Base-by-base conservation (phyloP, 2,329 filamentous ascomycete genomes). In the Thielaviopsis euricoi region DNA sequence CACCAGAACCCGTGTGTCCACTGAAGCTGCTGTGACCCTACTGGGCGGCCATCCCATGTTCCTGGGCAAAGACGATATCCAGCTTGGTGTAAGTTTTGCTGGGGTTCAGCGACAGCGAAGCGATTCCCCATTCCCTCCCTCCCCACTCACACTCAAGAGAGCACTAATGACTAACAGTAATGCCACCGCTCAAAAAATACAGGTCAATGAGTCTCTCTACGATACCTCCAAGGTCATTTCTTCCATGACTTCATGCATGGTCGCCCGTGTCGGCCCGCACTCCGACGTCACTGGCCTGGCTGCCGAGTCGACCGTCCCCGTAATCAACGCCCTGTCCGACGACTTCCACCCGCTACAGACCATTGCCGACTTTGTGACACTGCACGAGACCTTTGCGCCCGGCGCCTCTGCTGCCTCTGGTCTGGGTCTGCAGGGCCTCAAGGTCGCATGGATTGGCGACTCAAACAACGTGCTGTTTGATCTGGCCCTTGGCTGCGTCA, bases 391-490 rank as follows among this genome's bases (percentile, higher is more conserved):
- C 1, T 89, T 90, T 69, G 62, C 63, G 1, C 65, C 67, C 26
- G 69, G 65, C 57, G 57, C 57, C 22, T 22, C 25, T 17, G 46
- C 25, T 17, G 61, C 62, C 2, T 62, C 65, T 26, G 70, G 67
- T 56, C 76, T 95, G 7, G 86, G 87, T 1, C 75, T 95, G 4
- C 80, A 87, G 64, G 88, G 89, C 0, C 71, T 95, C 65, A 97
- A 95, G 73, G 80, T 97, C 61, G 91, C 93, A 17, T 98, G 93
- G 93, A 77, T 98, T 52, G 91, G 91, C 56, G 91, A 98, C 68
- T 89, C 89, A 12, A 98, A 97, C 74, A 98, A 98, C 65, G 91
- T 98, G 26, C 80, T 97, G 23, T 96, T 90, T 67, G 91, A 98
- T 67, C 78, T 97, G 57, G 89, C 90, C 53, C 91, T 93, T 64